Evolutionary conservation across 2,329 filamentous ascomycete genomes (phyloP), one percentile per base, ranked within the genome.

Genomic region (Orbilia javanica): DNA sequence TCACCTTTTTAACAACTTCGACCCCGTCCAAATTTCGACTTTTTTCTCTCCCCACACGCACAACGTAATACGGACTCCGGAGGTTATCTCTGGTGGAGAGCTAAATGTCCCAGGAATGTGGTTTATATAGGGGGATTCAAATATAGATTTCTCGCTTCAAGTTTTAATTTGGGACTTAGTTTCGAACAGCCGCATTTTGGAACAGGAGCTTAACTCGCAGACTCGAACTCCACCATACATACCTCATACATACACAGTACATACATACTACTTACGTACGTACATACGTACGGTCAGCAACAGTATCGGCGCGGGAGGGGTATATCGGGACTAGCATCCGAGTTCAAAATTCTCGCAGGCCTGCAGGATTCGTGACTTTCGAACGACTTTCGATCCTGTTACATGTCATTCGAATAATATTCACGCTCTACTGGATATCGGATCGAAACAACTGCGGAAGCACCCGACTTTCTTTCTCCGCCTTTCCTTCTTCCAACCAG

Each of bases 91-190:
- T 63, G 55, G 22, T 36, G 18, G 13, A 50, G 42, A 71, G 31
- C 18, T 42, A 64, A 71, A 71, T 64, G 31, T 71, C 20, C 42
- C 53, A 20, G 39, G 50, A 57, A 48, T 22, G 44, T 65, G 72
- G 65, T 57, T 76, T 42, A 70, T 69, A 76, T 69, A 68, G 48
- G 71, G 52, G 44, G 64, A 53, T 52, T 77, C 73, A 66, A 66
- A 77, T 77, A 77, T 77, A 77, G 73, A 62, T 66, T 66, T 48
- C 72, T 70, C 66, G 73, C 66, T 77, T 77, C 73, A 77, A 39
- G 46, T 25, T 70, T 39, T 52, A 57, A 46, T 62, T 62, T 63
- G 39, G 66, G 53, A 29, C 60, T 60, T 66, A 57, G 71, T 75
- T 63, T 75, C 18, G 53, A 68, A 68, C 71, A 68, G 71, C 71